phyloP scores from a whole-genome alignment of 2,329 filamentous ascomycete species.

The Escovopsis sp. region DNA sequence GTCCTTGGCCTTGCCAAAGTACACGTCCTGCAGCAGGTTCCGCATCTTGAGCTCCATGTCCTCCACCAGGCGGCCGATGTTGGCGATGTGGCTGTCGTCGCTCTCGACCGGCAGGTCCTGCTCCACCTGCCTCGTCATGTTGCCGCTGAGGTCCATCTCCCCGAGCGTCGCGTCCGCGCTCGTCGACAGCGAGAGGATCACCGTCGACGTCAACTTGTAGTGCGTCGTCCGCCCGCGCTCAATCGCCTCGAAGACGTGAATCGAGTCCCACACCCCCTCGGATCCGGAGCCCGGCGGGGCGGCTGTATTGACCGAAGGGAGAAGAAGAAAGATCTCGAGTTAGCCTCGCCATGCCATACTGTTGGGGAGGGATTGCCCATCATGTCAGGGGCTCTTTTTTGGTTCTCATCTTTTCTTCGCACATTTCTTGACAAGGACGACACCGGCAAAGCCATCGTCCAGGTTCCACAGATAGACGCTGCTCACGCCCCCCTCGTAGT shows the following conservation, averaged over 20 bases:
- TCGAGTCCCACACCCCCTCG: conserved; percentile 88
- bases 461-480: conserved; percentile 98
- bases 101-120: conserved; percentile 78
- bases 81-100: conserved; percentile 87
- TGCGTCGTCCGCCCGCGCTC: conserved; percentile 84
- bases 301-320: conserved; percentile 28
- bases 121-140: conserved; percentile 96
- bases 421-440: conserved; percentile 92
- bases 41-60: conserved; percentile 99
- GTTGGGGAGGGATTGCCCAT: no score
- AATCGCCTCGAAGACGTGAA: conserved; percentile 95
- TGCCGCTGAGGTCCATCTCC: conserved; percentile 83
- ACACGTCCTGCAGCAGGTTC: conserved; percentile 94
- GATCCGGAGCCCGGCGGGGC: conserved; percentile 50
- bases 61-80: conserved; percentile 87
- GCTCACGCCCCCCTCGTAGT: conserved; percentile 91
- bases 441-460: conserved; percentile 93
- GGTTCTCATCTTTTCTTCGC: conserved; percentile 18
- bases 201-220: conserved; percentile 95
- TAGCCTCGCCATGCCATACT: no score
- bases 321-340: background rate
- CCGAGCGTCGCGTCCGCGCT: conserved; percentile 43
- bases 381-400: no score
- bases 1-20: conserved; percentile 98
- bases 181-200: conserved; percentile 77